Evolutionary conservation across 1,139 yeast genomes (phyloP), one percentile per base, ranked within the genome.

Genomic region (Candida sp.): DNA sequence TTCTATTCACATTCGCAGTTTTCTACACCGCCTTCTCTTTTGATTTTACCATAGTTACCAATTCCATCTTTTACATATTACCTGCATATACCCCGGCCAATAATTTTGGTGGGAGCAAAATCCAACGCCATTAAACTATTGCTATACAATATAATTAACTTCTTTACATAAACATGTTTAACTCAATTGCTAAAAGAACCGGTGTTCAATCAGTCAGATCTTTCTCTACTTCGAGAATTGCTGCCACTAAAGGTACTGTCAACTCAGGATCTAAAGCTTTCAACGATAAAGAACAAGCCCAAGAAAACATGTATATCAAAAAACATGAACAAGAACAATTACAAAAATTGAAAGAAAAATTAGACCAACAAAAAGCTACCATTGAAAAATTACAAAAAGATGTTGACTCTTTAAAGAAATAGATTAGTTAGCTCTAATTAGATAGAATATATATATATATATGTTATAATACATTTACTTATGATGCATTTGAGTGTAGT

Each of bases 241-340:
- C 62, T 35, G 55, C 59, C 34, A 39, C 53, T 40, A 70, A 66
- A 42, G 62, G 62, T 40, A 57, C 67, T 41, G 54, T 56, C 39
- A 47, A 52, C 48, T 55, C 55, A 39, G 58, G 57, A 40, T 57
- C 58, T 44, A 66, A 67, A 51, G 55, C 71, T 29, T 72, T 73
- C 58, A 53, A 61, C 50, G 77, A 73, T 47, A 71, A 67, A 56
- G 78, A 73, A 63, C 69, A 58, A 49, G 78, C 77, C 43, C 68
- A 70, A 54, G 79, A 73, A 58, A 62, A 58, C 48, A 66, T 64
- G 41, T 73, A 72, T 63, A 60, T 73, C 50, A 73, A 61, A 57
- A 68, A 72, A 58, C 77, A 72, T 52, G 78, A 73, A 63, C 68
- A 70, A 44, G 78, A 73, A 58, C 77, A 73, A 65, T 73, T 73